Conservation (phyloP, 2,329 filamentous ascomycete species). For the Clathrospora elynae region DNA sequence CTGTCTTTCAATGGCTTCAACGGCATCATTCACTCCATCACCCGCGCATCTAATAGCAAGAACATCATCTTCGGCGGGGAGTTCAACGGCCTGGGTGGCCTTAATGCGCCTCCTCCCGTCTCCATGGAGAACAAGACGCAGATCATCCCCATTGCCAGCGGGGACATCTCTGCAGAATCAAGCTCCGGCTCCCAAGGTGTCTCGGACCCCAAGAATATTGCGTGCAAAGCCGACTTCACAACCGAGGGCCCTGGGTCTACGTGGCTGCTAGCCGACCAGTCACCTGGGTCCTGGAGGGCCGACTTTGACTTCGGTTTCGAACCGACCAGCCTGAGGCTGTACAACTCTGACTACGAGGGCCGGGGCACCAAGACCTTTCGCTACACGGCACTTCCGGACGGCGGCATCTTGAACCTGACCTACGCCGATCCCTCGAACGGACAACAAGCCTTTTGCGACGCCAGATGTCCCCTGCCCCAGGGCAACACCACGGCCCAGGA, state of each 20-base stretch:
- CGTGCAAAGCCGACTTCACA: slow-evolving; percentile 74
- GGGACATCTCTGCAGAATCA: slow-evolving; percentile 70
- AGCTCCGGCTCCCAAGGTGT: slow-evolving; percentile 68
- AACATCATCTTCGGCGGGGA: slow-evolving; percentile 90
- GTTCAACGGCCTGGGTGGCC: slow-evolving; percentile 85
- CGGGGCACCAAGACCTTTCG: slow-evolving; percentile 88
- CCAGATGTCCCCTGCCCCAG: slow-evolving; percentile 78
- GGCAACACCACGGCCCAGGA: slow-evolving; percentile 78
- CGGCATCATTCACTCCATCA: slow-evolving; percentile 84
- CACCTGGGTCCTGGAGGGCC: slow-evolving; percentile 81
- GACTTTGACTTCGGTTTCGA: slow-evolving; percentile 81
- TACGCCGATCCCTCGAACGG: slow-evolving; percentile 76
- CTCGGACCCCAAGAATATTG: slow-evolving; percentile 76
- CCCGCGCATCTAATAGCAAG: slow-evolving; percentile 76
- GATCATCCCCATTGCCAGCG: slow-evolving; percentile 81
- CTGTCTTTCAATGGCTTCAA: slow-evolving; percentile 94
- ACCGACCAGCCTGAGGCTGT: slow-evolving; percentile 84
- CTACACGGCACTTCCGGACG: slow-evolving; percentile 81
- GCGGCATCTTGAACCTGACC: slow-evolving; percentile 95
- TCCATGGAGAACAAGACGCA: slow-evolving; percentile 73
- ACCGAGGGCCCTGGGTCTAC: slow-evolving; percentile 71
- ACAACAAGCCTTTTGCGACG: slow-evolving; percentile 73
- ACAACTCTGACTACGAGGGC: slow-evolving; percentile 83
- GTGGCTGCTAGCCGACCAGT: slow-evolving; percentile 79
- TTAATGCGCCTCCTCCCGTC: slow-evolving; percentile 71